These are phyloP conservation scores for Macadamia integrifolia DNA, from an alignment of 164 flowering plant species.

Conservation along the genomic window DNA sequence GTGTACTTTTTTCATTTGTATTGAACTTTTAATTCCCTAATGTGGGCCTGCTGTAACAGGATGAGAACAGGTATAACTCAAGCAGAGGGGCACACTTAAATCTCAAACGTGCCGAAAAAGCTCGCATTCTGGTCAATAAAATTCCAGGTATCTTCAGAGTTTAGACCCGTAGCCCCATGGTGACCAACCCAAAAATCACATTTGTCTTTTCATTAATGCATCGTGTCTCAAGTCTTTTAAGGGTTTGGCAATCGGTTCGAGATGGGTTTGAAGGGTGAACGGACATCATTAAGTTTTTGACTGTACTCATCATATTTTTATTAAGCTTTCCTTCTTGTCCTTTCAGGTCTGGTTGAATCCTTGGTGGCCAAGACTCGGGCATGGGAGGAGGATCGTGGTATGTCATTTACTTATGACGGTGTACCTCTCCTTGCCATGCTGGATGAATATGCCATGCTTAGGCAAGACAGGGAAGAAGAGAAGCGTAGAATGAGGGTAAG, in stretches of 20 bases:
- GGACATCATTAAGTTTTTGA: neutral
- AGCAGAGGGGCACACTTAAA: constrained; percentile 95
- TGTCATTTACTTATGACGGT: constrained; percentile 79
- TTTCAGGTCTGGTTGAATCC: constrained; percentile 54
- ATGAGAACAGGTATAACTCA: constrained; percentile 87
- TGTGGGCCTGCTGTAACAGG: constrained; percentile 45
- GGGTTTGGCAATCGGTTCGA: too few species aligned
- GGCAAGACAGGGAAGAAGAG: constrained; percentile 96
- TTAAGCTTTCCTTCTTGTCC: constrained; percentile 7
- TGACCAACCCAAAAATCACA: too few species aligned
- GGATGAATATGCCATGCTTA: constrained; percentile 91
- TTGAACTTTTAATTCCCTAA: neutral
- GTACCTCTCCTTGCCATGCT: constrained; percentile 93
- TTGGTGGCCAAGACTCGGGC: constrained; percentile 79
- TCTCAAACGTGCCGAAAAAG: constrained; percentile 97
- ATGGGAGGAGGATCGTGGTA: constrained; percentile 89
- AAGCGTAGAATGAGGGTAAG: constrained; percentile 83
- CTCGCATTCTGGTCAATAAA: constrained; percentile 80
- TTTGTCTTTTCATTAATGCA: neutral
- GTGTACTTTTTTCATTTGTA: too few species aligned
- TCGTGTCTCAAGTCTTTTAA: neutral
- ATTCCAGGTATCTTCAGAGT: constrained; percentile 60
- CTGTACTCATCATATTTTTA: neutral
- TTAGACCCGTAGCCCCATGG: too few species aligned
- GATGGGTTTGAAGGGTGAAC: too few species aligned